Evolutionary conservation across 1,284 basidiomycete genomes (phyloP).

Genomic region (Cutaneotrichosporon sp.): DNA sequence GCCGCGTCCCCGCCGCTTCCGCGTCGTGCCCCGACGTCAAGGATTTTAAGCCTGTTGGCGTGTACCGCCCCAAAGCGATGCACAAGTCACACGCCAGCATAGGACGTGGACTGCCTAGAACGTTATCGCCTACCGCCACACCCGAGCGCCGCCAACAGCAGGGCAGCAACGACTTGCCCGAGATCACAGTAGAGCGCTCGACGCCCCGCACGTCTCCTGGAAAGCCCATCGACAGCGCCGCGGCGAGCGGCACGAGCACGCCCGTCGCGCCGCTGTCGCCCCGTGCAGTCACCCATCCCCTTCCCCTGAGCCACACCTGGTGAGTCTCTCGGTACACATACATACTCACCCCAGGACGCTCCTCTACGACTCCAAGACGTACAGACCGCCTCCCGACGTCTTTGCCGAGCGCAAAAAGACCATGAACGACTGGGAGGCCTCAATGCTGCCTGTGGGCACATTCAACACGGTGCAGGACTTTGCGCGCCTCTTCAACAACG

Average conservation of each 20-base stretch:
- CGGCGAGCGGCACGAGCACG: background rate
- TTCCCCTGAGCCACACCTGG: constrained; percentile 79
- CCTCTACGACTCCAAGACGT: constrained; percentile 78
- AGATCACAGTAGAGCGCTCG: constrained; percentile 26
- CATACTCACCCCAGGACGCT: constrained; percentile 60
- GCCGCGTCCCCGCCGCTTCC: too few species aligned
- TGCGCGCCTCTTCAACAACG: constrained; percentile 91
- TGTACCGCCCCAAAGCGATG: background rate
- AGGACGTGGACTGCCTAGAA: constrained; percentile 7
- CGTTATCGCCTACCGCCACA: background rate
- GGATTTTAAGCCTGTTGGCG: background rate
- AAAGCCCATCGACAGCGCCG: background rate
- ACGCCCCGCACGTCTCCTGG: constrained; percentile 4
- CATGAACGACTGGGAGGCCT: constrained; percentile 54
- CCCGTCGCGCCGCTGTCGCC: background rate
- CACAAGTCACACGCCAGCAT: constrained; percentile 1
- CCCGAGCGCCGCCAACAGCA: background rate
- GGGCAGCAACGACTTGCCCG: constrained; percentile 15
- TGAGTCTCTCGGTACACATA: constrained; percentile 47
- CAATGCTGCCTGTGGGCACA: constrained; percentile 68
- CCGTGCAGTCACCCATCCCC: constrained; percentile 50
- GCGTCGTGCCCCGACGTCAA: too few species aligned
- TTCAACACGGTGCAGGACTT: constrained; percentile 80
- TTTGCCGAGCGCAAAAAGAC: constrained; percentile 39
- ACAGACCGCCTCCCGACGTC: constrained; percentile 54